Conservation (phyloP, 164 flowering plant genomes). For the Piper longum region DNA sequence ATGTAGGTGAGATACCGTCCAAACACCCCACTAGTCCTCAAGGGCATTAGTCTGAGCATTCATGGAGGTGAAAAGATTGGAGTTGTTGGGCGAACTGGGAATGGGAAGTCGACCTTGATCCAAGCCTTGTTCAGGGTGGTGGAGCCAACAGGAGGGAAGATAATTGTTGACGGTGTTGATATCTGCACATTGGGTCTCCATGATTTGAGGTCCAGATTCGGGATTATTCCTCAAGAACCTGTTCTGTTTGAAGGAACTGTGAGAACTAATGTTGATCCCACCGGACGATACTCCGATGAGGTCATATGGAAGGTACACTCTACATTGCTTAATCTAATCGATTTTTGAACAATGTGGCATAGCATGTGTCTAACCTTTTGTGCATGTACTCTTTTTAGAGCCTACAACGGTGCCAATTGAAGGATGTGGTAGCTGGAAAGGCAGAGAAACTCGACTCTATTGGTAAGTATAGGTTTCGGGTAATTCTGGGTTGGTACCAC, state of each 20-base stretch:
- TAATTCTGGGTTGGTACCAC: background rate
- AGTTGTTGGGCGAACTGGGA: constrained; percentile 92
- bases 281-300: constrained; percentile 65
- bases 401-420: constrained; percentile 44
- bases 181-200: constrained; percentile 68
- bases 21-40: constrained; percentile 72
- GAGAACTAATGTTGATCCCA: constrained; percentile 82
- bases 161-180: constrained; percentile 65
- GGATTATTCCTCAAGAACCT: constrained; percentile 97
- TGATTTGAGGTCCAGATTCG: constrained; percentile 81
- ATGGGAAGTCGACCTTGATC: constrained; percentile 85
- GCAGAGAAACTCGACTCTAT: constrained; percentile 73
- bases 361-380: background rate
- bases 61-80: constrained; percentile 89
- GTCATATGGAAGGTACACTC: constrained; percentile 79
- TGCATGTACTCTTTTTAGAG: constrained; percentile 24
- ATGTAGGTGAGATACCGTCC: constrained; percentile 83
- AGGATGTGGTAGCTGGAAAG: constrained; percentile 41
- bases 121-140: constrained; percentile 83
- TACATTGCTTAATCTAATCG: background rate
- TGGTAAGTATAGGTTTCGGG: constrained; percentile 24
- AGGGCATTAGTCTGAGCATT: constrained; percentile 61
- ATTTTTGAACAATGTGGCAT: background rate
- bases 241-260: constrained; percentile 92
- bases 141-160: constrained; percentile 75